A percentile compares a stretch with the other conserved stretches of the same genome.
These are phyloP conservation scores for Hibiscus tridactylites DNA, from an alignment of 345 rosid species.

Conservation along the genomic window DNA sequence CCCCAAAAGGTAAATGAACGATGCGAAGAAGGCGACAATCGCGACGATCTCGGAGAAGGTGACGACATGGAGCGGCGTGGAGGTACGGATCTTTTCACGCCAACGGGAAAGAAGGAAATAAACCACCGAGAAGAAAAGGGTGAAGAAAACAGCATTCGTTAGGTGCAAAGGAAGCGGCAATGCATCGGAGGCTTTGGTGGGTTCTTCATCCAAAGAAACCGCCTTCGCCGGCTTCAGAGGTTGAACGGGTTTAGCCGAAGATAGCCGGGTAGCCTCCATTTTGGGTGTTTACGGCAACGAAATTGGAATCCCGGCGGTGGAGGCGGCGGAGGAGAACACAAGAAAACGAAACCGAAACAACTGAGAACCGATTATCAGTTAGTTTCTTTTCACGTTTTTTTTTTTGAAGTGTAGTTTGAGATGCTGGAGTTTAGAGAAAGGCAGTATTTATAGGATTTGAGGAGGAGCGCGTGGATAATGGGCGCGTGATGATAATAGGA, in stretches of 20 bases:
- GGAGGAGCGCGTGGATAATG: neutral
- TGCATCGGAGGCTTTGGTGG: slow-evolving; percentile 35
- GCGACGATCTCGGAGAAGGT: slow-evolving; percentile 50
- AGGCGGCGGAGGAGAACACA: neutral
- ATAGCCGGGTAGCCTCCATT: slow-evolving; percentile 25
- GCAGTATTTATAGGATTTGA: neutral
- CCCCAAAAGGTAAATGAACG: slow-evolving; percentile 49
- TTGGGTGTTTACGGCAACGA: neutral
- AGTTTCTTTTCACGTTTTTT: neutral
- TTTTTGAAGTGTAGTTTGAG: neutral
- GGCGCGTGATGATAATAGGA: neutral
- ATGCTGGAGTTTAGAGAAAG: neutral
- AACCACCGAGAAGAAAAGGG: slow-evolving; percentile 54
- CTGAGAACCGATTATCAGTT: neutral
- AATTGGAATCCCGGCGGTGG: neutral
- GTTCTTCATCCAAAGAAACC: neutral
- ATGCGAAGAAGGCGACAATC: slow-evolving; percentile 43
- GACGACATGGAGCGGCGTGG: slow-evolving; percentile 55
- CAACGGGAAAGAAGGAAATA: slow-evolving; percentile 59
- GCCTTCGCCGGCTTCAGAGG: neutral
- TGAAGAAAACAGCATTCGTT: slow-evolving; percentile 50
- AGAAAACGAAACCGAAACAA: neutral
- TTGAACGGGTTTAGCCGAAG: slow-evolving; percentile 3
- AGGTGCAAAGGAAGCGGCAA: slow-evolving; percentile 42
- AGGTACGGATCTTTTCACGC: slow-evolving; percentile 68